phyloP scores from a whole-genome alignment of 2,329 filamentous ascomycete species.

The Xenoacremonium recifei region DNA sequence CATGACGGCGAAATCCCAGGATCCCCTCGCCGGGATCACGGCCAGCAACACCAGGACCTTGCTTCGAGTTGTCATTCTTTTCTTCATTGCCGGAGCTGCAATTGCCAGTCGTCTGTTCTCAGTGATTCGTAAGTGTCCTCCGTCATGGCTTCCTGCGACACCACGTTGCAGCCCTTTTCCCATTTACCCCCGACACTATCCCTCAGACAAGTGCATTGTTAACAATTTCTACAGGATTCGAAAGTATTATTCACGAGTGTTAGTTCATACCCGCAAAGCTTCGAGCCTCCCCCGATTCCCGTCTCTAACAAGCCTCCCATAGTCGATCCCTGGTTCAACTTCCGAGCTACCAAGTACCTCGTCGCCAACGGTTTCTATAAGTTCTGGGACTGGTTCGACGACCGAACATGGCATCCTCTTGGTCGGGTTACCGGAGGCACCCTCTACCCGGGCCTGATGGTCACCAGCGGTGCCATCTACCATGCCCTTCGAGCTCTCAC shows the following conservation, averaged over 20 bases:
- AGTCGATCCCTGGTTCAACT: conserved; percentile 99
- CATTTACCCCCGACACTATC: not conserved
- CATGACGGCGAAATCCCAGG: conserved; percentile 46
- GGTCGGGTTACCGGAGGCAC: conserved; percentile 97
- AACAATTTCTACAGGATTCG: conserved; percentile 67
- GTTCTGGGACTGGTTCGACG: conserved; percentile 99
- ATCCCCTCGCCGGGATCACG: conserved; percentile 70
- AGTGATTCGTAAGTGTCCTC: conserved; percentile 87
- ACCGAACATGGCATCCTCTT: conserved; percentile 98
- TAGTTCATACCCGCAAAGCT: conserved; percentile 41
- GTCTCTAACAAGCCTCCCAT: conserved; percentile 27
- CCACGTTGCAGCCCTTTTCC: not conserved
- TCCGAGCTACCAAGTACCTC: conserved; percentile 95
- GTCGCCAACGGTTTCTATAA: conserved; percentile 96
- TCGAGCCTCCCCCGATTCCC: conserved; percentile 3
- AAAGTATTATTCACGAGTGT: conserved; percentile 99
- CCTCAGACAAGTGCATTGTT: conserved; percentile 19
- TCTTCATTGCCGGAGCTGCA: conserved; percentile 86
- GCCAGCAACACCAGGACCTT: conserved; percentile 81
- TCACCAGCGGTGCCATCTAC: conserved; percentile 96
- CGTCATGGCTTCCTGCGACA: conserved; percentile 3
- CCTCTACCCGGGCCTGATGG: conserved; percentile 98
- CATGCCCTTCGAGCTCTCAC: conserved; percentile 86
- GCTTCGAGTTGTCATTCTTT: conserved; percentile 85
- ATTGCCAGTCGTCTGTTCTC: conserved; percentile 95